These are phyloP conservation scores for Colletotrichum sp. DNA, from an alignment of 2,329 filamentous ascomycete genomes.

Conservation along the genomic window DNA sequence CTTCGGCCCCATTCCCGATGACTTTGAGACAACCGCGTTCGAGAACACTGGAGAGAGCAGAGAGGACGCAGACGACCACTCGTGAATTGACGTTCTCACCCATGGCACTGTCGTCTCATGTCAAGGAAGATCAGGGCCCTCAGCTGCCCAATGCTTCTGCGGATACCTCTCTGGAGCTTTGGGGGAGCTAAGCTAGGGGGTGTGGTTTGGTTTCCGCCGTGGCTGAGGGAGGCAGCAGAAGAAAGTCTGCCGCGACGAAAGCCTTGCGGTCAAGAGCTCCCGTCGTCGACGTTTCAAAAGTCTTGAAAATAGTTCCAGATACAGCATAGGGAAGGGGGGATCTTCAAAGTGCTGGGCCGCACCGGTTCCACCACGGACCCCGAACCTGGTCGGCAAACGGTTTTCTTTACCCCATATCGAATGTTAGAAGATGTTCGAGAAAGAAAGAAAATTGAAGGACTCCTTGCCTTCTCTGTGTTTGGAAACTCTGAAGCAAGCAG, in stretches of 20 bases:
- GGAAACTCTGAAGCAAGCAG: neutral
- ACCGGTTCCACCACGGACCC: neutral
- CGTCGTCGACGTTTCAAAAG: slow-evolving; percentile 10
- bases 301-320: neutral
- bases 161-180: neutral
- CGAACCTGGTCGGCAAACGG: neutral
- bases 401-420: neutral
- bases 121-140: slow-evolving; percentile 1
- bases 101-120: slow-evolving; percentile 9
- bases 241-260: neutral
- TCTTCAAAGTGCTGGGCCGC: neutral
- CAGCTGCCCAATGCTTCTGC: slow-evolving; percentile 7
- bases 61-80: neutral
- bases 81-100: neutral
- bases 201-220: neutral
- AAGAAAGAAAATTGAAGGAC: neutral
- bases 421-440: neutral
- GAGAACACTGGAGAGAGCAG: neutral
- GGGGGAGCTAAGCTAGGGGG: neutral
- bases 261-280: neutral
- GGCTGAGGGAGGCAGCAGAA: neutral
- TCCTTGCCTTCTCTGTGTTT: neutral
- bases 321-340: neutral
- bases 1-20: neutral
- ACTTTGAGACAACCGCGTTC: slow-evolving; percentile 4